Base-by-base conservation (phyloP, 2,329 filamentous ascomycete species). In the Fusarium sp. region DNA sequence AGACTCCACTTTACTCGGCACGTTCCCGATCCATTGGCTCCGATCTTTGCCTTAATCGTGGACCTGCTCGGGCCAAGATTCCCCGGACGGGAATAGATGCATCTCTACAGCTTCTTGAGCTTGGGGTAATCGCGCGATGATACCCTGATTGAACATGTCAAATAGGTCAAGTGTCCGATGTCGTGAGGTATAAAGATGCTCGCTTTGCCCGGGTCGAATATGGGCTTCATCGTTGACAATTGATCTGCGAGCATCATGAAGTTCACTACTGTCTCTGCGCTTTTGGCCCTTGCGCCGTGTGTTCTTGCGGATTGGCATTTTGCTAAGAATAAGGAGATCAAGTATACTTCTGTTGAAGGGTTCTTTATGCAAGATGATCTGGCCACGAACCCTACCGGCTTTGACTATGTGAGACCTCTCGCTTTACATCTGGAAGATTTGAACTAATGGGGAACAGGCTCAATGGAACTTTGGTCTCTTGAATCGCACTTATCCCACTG, bases 351-450 rank as follows among this genome's bases (percentile, higher is more conserved):
- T 0, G 84, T 92, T 1, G 82, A 84, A 1, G 90, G 89, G 0
- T 89, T 90, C 79, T 93, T 93, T 74, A 81, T 89, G 27, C 91
- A 93, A 75, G 90, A 92, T 76, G 86, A 91, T 27, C 76, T 83
- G 1, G 76, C 82, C 8, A 92, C 90, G 2, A 81, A 88, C 62
- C 80, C 89, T 4, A 82, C 78, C 4, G 86, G 80, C 5, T 93
- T 92, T 79, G 89, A 92, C 80, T 92, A 92, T 76, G 90, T 92
- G 79, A 76, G 85, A 16, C 7, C 23, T 33, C 39, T 41, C 5
- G 21, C 39, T 41, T n/a, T 23, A 41, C 14, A 12, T 12, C n/a
- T 12, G 39, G 10, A n/a, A 41, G 16, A 16, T 21, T 15, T 41
- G 21, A 41, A 41, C 39, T 41, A 16, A 41, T 0, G 39, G 6